These are phyloP conservation scores for Pseudogymnoascus pannorum DNA, from an alignment of 2,329 filamentous ascomycete genomes.

Conservation along the genomic window DNA sequence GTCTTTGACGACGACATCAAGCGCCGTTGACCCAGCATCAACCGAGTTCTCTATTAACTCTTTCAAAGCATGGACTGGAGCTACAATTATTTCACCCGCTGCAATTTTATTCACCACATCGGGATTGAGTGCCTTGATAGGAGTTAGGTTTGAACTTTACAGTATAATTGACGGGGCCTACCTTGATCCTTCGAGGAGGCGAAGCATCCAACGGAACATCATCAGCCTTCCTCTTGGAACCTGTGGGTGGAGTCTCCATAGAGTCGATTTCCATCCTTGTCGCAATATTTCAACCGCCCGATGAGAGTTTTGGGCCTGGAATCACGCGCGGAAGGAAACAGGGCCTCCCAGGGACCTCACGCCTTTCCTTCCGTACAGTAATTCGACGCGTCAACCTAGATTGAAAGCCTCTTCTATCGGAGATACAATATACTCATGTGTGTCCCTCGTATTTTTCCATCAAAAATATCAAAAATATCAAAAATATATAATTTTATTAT, in stretches of 20 bases:
- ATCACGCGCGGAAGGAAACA: neutral
- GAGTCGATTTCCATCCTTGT: neutral
- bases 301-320: neutral
- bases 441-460: neutral
- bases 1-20: slow-evolving; percentile 90
- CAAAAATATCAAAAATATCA: too few relatives aligned
- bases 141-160: slow-evolving; percentile 21
- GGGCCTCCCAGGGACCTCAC: neutral
- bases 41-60: slow-evolving; percentile 96
- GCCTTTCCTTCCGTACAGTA: neutral
- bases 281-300: neutral
- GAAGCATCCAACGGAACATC: slow-evolving; percentile 32
- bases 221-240: slow-evolving; percentile 42
- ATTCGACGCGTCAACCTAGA: neutral
- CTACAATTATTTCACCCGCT: slow-evolving; percentile 95
- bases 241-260: slow-evolving; percentile 19
- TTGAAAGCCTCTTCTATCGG: neutral
- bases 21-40: slow-evolving; percentile 85
- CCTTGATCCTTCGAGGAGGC: slow-evolving; percentile 43
- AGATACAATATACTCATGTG: neutral
- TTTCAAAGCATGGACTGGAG: slow-evolving; percentile 91
- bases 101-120: slow-evolving; percentile 98
- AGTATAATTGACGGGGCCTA: slow-evolving; percentile 18
- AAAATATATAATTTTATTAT: neutral
- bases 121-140: slow-evolving; percentile 69